These are phyloP conservation scores for Cytospora chrysosperma DNA, from an alignment of 2,329 filamentous ascomycete species.

Conservation along the genomic window DNA sequence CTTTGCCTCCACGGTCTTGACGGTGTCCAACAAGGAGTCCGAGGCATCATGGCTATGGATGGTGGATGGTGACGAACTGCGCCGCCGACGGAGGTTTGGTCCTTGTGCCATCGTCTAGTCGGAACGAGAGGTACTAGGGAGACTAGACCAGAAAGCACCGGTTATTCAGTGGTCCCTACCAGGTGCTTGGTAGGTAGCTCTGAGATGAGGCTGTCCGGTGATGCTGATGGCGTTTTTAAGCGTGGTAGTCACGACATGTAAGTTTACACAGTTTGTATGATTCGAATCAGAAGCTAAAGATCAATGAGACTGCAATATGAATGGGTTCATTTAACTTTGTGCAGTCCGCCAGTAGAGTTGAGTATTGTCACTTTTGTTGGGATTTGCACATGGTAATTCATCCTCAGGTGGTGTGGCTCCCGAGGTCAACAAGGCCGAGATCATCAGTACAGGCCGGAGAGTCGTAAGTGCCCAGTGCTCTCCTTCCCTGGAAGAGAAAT, in stretches of 20 bases:
- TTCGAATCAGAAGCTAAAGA: not conserved
- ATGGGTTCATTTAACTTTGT: not conserved
- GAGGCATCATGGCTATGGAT: conserved; percentile 26
- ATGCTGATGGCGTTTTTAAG: not conserved
- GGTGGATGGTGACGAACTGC: not conserved
- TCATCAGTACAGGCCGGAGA: not conserved
- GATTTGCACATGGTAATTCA: conserved; percentile 16
- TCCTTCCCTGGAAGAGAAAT: not conserved
- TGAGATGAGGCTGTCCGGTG: not conserved
- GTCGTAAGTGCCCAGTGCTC: not conserved
- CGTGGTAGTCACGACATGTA: not conserved
- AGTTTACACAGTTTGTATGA: not conserved
- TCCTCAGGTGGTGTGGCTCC: conserved; percentile 1
- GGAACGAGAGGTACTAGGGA: not conserved
- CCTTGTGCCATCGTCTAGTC: not conserved
- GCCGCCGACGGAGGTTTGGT: conserved; percentile 14
- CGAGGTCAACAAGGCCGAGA: conserved; percentile 20
- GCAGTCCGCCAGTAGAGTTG: not conserved
- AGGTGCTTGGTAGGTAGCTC: too few species aligned
- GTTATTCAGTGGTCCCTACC: not conserved
- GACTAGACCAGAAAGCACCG: not conserved
- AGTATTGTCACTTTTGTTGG: conserved; percentile 18
- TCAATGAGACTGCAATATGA: not conserved
- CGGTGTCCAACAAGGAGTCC: conserved; percentile 27
- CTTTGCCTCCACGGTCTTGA: conserved; percentile 39